A percentile compares a stretch with the other conserved stretches of the same genome.
Conservation (phyloP, 176 grass and related monocot species). For the Triticum urartu region DNA sequence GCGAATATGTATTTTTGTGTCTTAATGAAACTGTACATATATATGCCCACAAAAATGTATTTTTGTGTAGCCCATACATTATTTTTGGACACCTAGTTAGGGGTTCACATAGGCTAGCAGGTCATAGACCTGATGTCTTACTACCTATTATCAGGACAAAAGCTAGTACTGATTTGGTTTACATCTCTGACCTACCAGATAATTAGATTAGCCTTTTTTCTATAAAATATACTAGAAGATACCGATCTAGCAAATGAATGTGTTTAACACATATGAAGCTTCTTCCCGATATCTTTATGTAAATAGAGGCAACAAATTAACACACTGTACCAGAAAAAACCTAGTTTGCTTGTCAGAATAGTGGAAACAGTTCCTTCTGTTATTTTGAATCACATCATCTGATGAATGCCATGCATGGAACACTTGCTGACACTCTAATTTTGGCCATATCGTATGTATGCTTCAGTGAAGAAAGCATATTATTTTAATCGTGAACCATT, state of each 20-base stretch:
- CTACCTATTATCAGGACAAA: not conserved
- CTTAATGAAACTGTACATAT: not conserved
- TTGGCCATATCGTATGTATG: not conserved
- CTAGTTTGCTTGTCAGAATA: not conserved
- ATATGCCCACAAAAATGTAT: not conserved
- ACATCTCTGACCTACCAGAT: not conserved
- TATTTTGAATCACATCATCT: not conserved
- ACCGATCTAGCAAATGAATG: not conserved
- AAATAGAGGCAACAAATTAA: not conserved
- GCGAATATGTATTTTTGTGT: not conserved
- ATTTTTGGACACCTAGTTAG: not conserved
- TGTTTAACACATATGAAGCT: not conserved
- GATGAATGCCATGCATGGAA: not conserved
- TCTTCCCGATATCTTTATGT: not conserved
- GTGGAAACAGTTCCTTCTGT: not conserved
- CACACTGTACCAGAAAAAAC: not conserved
- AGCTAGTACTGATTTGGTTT: not conserved
- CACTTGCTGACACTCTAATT: not conserved
- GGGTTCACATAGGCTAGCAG: not conserved
- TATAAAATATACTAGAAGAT: not conserved
- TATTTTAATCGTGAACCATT: not conserved
- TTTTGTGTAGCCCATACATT: not conserved
- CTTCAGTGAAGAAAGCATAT: not conserved
- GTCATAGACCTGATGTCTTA: not conserved
- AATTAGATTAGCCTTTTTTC: not conserved